Evolutionary conservation across 768 basidiomycete genomes (phyloP), one percentile per base, ranked within the genome.

Genomic region (Trametopsis cervina): DNA sequence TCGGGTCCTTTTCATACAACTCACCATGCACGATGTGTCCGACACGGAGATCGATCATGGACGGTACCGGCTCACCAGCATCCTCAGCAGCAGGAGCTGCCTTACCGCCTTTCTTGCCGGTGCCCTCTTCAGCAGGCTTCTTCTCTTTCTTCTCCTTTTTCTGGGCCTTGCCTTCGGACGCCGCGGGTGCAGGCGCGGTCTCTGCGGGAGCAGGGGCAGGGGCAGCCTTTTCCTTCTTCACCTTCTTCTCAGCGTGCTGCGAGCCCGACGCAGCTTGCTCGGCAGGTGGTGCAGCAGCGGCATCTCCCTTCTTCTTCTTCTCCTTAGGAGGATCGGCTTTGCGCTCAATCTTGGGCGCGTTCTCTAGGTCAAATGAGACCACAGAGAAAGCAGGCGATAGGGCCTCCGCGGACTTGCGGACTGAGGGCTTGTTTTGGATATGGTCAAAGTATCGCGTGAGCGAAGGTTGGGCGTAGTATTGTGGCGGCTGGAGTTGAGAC

Each of bases 11-110:
- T 22, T 25, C 44, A 24, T 26, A 36, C 4, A 25, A 66, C 80
- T 61, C 57, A 95, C 93, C 81, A 62, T 96, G 89, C 15, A 97
- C 69, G 54, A 98, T 95, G 56, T 81, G 84, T 2, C 96, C 95
- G 2, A 99, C 91, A 40, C 95, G 79, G 52, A 99, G 75, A 58
- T 99, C 96, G 59, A 99, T 87, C 94, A 98, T 97, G 38, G 90
- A 92, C 12, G 96, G 96, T 15, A 83, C 72, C 26, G 94, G 92
- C 54, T 85, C 84, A n/a, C 84, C 80, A 2, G 75, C 74, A 54
- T 91, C 92, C 49, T 77, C 80, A 39, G 76, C 71, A 40, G 72
- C 62, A 24, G 47, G 61, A 40, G 42, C 52, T 47, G 45, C 62
- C 37, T 59, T 60, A 3, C 60, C 62, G 33, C 56, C 62, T 56